Base-by-base conservation (phyloP, 352 stramenopile species). In the Phytophthora ohioensis region DNA sequence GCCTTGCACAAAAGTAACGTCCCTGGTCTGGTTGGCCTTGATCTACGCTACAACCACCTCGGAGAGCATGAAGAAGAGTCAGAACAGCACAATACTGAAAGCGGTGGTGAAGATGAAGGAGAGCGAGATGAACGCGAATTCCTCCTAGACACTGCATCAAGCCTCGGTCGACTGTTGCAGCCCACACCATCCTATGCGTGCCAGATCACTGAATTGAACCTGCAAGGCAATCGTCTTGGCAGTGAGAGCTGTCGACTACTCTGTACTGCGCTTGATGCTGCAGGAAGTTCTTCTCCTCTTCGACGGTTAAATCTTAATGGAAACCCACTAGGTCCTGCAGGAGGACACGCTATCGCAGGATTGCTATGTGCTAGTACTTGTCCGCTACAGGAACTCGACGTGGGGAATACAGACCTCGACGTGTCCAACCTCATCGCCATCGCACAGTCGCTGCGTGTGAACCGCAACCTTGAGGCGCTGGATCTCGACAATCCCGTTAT, bases 381-480 rank as follows among this genome's bases (percentile, higher is more conserved):
- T 47, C 59, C 17, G 12, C 65, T 93, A 2, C 56, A 83, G 35
- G 76, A 84, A 30, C 74, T 93, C 21, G 73, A 91, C 46, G 46
- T 91, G 7, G 79, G 76, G 34, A 86, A 82, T 71, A 90, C 85
- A 3, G 74, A 82, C 34, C 57, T 93, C 15, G 76, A 90, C 34
- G 67, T 78, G 5, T 84, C 85, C 55, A 93, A 91, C 45, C 70
- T 93, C 42, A 80, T 93, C 15, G 79, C 82, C n/a, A 90, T 93
- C 49, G 65, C 79, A 4, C 77, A 79, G 10, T 83, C 80, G 1
- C 59, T 93, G 38, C 78, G 81, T 2, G 34, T 39, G 0, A 93
- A 93, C 60, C 34, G 30, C 13, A 69, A 43, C 12, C 72, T 93
- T 3, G 11, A 67, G 2, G 47, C 62, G 10, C 55, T 93, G 31